Evolutionary conservation across 441 rosid genomes (phyloP).

Genomic region (Pelargonium cotyledonis): DNA sequence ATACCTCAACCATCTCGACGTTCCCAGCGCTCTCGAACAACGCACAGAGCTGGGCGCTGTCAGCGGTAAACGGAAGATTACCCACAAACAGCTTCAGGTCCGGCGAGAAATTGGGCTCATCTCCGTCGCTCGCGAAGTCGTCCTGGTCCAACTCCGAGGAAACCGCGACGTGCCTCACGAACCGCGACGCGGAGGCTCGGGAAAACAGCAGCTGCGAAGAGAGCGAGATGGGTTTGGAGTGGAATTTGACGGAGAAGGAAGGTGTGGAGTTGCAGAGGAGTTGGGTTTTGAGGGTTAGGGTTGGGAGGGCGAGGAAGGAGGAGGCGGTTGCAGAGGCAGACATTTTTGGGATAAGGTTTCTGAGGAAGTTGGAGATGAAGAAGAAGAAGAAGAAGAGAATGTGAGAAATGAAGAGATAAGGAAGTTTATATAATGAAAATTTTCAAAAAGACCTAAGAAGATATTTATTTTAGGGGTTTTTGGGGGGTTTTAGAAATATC

Average conservation of each 20-base stretch:
- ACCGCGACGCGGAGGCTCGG: conserved; percentile 25
- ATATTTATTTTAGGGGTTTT: not conserved
- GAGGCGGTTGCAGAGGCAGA: conserved; percentile 39
- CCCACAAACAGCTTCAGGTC: conserved; percentile 90
- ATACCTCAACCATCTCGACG: conserved; percentile 98
- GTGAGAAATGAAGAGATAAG: not conserved
- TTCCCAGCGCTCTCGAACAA: conserved; percentile 73
- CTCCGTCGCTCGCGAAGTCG: conserved; percentile 39
- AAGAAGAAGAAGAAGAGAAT: not conserved
- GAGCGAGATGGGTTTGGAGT: conserved; percentile 21
- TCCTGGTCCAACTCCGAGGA: conserved; percentile 66
- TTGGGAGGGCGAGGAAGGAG: conserved; percentile 51
- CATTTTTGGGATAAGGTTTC: conserved; percentile 50
- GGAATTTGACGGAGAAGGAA: conserved; percentile 28
- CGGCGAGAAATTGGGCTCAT: conserved; percentile 39
- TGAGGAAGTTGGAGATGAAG: not conserved
- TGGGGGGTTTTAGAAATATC: too few relatives aligned
- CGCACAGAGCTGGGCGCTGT: conserved; percentile 81
- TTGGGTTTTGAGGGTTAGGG: conserved; percentile 44
- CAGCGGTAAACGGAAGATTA: conserved; percentile 78
- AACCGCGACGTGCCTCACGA: conserved; percentile 48
- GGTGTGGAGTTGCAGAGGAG: conserved; percentile 34
- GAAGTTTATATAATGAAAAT: not conserved
- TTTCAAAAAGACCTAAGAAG: not conserved
- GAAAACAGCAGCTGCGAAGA: conserved; percentile 13